These are phyloP conservation scores for Fonsecaea multimorphosa DNA, from an alignment of 2,329 filamentous ascomycete genomes.

Conservation along the genomic window DNA sequence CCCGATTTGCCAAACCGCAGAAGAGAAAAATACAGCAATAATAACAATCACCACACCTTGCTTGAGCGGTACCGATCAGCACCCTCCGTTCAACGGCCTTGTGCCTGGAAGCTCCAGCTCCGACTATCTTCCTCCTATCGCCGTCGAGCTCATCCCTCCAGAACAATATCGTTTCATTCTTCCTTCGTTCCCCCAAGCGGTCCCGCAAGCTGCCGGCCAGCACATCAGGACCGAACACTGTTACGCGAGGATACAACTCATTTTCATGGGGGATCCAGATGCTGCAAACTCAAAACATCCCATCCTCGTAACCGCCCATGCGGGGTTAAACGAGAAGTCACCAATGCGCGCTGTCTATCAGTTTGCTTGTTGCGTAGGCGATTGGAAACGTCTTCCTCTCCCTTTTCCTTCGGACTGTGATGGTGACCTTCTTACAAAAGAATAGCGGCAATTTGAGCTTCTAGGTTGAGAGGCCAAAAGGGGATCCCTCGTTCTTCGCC, in stretches of 20 bases:
- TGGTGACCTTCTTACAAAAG: constrained; percentile 9
- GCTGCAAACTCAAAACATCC: constrained; percentile 3
- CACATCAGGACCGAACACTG: constrained; percentile 7
- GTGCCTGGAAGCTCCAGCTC: constrained; percentile 5
- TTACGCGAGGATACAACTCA: constrained; percentile 11
- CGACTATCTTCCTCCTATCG: constrained; percentile 1
- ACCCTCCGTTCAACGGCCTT: neutral
- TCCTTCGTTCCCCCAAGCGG: constrained; percentile 5
- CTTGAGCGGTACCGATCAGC: constrained; percentile 19
- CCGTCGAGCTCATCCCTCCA: neutral
- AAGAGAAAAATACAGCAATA: neutral
- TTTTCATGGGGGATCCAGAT: neutral
- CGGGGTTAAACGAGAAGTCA: constrained; percentile 21
- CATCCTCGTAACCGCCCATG: constrained; percentile 6
- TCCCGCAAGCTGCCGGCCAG: constrained; percentile 12
- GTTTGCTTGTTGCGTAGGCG: neutral
- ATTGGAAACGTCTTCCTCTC: constrained; percentile 4
- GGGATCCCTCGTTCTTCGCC: neutral
- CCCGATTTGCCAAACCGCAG: neutral
- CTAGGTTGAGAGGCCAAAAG: neutral
- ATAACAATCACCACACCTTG: constrained; percentile 8
- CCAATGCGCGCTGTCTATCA: constrained; percentile 6
- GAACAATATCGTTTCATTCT: neutral
- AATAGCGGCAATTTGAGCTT: constrained; percentile 1
- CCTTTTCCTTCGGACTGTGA: constrained; percentile 9